Base-by-base conservation (phyloP, 352 stramenopile genomes). In the Blastocystis sp. region DNA sequence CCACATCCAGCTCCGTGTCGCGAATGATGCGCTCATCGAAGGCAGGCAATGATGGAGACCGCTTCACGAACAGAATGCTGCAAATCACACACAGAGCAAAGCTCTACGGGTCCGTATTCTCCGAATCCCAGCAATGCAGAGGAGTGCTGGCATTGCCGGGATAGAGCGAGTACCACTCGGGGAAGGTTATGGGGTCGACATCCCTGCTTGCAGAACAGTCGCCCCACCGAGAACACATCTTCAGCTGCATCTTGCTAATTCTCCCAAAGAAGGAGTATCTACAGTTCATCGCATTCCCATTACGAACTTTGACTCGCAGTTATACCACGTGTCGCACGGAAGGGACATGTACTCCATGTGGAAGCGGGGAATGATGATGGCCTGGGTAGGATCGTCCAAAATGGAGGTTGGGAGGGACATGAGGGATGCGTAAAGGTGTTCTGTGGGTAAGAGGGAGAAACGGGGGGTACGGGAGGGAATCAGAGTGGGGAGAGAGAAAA, bases 301-400 rank as follows among this genome's bases (percentile, higher is more conserved):
- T 17, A 3, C 9, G 52, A 19, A 48, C 21, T 54, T 10, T 1
- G 21, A 11, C 21, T 34, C 42, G 54, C 66, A 76, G 4, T 40
- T 28, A 57, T 71, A 71, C 66, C 66, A 76, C 42, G 21, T 52
- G 34, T 76, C 66, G 48, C 66, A 76, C 21, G 66, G 66, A 17
- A 76, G n/a, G 28, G 34, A 57, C 21, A 52, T 17, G 48, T 59
- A 76, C n/a, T 40, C n/a, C 3, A 76, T 34, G 7, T 42, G 21
- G 52, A 76, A 76, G n/a, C 52, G 34, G 0, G 66, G 66, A 76
- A 76, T 76, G 6, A 76, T 42, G 24, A 76, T 21, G 3, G 48
- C 38, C 0, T 59, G 19, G 10, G 28, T 52, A 2, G 66, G 66
- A 76, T 76, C 52, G 3, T 9, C 9, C 21, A 48, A 21, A 1